phyloP scores from a whole-genome alignment of 1,284 basidiomycete species.

The Marasmius sp. region DNA sequence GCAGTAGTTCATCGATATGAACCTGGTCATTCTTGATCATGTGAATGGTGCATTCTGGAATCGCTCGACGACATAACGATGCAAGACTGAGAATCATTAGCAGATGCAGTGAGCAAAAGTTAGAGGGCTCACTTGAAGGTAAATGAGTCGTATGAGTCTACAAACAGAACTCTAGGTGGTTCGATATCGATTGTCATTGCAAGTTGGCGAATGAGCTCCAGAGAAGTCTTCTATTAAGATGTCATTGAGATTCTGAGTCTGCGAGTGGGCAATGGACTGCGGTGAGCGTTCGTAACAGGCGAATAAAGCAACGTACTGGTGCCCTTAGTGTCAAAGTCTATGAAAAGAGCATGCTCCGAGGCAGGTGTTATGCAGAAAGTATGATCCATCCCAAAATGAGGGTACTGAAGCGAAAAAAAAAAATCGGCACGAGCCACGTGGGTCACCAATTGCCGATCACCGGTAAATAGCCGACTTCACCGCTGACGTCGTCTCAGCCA shows the following conservation, averaged over 20 bases:
- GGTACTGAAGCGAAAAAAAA: too few species aligned
- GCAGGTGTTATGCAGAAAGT: not conserved
- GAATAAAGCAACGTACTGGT: too few species aligned
- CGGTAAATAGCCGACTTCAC: not conserved
- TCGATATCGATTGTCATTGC: conserved; percentile 31
- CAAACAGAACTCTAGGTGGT: conserved; percentile 54
- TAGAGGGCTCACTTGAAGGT: conserved; percentile 70
- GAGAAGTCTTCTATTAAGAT: not conserved
- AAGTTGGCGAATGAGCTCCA: not conserved
- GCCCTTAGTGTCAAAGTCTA: too few species aligned
- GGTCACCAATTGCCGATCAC: not conserved
- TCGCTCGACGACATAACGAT: conserved; percentile 57
- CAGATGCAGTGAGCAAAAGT: not conserved
- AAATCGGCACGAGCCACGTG: too few species aligned
- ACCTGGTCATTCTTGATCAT: conserved; percentile 74
- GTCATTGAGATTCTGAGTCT: not conserved
- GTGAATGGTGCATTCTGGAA: conserved; percentile 58
- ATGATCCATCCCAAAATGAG: too few species aligned
- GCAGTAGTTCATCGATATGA: conserved; percentile 45
- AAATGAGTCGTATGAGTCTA: conserved; percentile 87
- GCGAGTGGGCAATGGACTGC: too few species aligned
- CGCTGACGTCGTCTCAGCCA: not conserved
- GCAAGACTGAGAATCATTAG: conserved; percentile 49
- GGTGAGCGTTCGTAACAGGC: too few species aligned
- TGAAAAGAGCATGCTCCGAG: too few species aligned